These are phyloP conservation scores for Aspergillus felis DNA, from an alignment of 2,329 filamentous ascomycete species.

Conservation along the genomic window DNA sequence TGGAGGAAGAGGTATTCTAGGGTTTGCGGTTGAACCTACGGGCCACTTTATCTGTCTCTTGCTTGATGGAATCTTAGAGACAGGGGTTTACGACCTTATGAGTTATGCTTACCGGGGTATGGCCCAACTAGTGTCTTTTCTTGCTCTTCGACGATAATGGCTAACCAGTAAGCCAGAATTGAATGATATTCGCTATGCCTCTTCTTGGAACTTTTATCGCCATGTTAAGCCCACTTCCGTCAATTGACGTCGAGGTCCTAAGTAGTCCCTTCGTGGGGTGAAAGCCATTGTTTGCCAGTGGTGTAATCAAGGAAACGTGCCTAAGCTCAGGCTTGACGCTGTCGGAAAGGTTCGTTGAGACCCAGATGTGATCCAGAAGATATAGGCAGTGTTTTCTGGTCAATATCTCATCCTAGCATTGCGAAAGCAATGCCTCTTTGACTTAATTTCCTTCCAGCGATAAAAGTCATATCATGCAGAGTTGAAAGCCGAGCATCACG, in stretches of 20 bases:
- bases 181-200: neutral
- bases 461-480: neutral
- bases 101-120: neutral
- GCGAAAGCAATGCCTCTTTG: neutral
- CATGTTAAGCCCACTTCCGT: neutral
- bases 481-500: neutral
- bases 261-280: neutral
- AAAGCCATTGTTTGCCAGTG: neutral
- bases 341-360: neutral
- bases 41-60: neutral
- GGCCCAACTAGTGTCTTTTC: neutral
- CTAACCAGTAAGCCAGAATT: neutral
- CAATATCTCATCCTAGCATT: neutral
- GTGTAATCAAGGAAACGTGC: neutral
- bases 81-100: conserved; percentile 3
- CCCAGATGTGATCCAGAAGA: neutral
- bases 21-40: too few relatives aligned
- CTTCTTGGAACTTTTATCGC: neutral
- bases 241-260: neutral
- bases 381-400: neutral
- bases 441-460: neutral
- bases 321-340: neutral
- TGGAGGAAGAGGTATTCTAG: conserved; percentile 24
- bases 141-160: neutral
- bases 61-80: neutral